Evolutionary conservation across 2,329 filamentous ascomycete species (phyloP).

Genomic region (Tolypocladium tundrense): DNA sequence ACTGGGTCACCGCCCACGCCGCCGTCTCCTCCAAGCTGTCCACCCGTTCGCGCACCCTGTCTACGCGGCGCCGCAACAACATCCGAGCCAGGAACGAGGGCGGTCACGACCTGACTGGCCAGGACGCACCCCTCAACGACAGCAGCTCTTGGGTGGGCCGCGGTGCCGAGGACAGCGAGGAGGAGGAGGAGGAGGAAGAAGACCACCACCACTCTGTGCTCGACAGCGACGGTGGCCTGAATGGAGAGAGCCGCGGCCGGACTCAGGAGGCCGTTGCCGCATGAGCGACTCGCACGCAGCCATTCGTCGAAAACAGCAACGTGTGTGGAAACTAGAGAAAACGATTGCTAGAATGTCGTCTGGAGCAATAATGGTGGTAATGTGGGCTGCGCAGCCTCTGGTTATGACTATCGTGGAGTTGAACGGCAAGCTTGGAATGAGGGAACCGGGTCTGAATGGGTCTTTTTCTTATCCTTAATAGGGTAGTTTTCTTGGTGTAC

Average conservation of each 20-base stretch:
- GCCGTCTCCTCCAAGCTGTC: conserved; percentile 82
- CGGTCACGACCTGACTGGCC: conserved; percentile 70
- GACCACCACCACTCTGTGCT: conserved; percentile 36
- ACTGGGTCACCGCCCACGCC: conserved; percentile 90
- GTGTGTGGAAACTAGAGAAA: neutral
- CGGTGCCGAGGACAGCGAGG: conserved; percentile 53
- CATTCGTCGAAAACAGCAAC: neutral
- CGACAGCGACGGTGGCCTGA: conserved; percentile 42
- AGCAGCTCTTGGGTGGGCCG: conserved; percentile 79
- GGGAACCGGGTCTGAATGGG: conserved; percentile 1
- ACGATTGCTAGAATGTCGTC: neutral
- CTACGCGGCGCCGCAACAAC: conserved; percentile 70
- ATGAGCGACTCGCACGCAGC: conserved; percentile 10
- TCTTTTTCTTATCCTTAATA: conserved; percentile 13
- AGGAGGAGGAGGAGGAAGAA: conserved; percentile 57
- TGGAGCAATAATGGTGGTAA: conserved; percentile 5
- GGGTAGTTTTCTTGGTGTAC: conserved; percentile 15
- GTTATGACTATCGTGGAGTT: conserved; percentile 16
- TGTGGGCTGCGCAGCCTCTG: conserved; percentile 6
- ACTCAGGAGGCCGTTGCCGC: conserved; percentile 40
- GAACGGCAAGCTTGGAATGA: conserved; percentile 2
- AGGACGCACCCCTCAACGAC: conserved; percentile 71
- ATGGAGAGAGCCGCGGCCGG: conserved; percentile 47
- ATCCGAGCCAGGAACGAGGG: conserved; percentile 54
- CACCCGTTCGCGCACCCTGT: conserved; percentile 76